Percentiles rank a stretch among this genome's conserved stretches.
phyloP scores from a whole-genome alignment of 2,329 filamentous ascomycete species.

The Fusarium odoratissimum region DNA sequence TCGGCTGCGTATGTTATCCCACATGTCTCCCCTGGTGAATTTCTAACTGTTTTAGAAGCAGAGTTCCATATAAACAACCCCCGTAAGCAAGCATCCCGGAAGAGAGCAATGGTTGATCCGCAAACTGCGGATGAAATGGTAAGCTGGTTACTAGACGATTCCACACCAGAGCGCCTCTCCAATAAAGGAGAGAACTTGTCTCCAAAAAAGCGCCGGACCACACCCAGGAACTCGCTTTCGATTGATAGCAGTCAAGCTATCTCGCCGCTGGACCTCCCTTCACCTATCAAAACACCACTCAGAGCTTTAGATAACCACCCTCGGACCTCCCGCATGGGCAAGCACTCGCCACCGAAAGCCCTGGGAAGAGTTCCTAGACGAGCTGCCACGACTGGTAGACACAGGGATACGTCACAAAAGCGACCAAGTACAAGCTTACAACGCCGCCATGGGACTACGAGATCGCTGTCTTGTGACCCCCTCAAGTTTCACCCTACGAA shows the following conservation, averaged over 20 bases:
- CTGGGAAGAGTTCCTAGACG: slow-evolving; percentile 20
- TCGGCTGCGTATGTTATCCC: slow-evolving; percentile 33
- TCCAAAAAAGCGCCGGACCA: slow-evolving; percentile 14
- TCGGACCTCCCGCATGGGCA: slow-evolving; percentile 19
- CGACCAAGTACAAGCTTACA: slow-evolving; percentile 26
- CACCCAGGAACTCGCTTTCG: neutral
- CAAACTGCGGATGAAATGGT: slow-evolving; percentile 45
- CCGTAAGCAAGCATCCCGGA: slow-evolving; percentile 19
- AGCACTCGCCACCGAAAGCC: slow-evolving; percentile 14
- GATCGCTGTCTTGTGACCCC: slow-evolving; percentile 30
- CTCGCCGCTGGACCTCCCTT: slow-evolving; percentile 22
- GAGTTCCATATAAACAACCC: neutral
- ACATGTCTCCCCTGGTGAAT: neutral
- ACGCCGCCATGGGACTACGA: slow-evolving; percentile 23
- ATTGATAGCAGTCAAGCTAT: neutral
- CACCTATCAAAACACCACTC: slow-evolving; percentile 13
- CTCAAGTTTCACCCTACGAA: slow-evolving; percentile 36
- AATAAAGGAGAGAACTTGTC: neutral
- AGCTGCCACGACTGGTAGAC: slow-evolving; percentile 21
- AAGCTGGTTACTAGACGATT: slow-evolving; percentile 47
- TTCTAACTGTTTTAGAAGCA: slow-evolving; percentile 5
- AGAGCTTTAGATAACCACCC: neutral
- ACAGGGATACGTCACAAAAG: slow-evolving; percentile 18
- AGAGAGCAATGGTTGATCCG: slow-evolving; percentile 7
- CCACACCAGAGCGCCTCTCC: slow-evolving; percentile 18